Evolutionary conservation across 2,329 filamentous ascomycete genomes (phyloP), one percentile per base, ranked within the genome.

Genomic region (Epichloe festucae): DNA sequence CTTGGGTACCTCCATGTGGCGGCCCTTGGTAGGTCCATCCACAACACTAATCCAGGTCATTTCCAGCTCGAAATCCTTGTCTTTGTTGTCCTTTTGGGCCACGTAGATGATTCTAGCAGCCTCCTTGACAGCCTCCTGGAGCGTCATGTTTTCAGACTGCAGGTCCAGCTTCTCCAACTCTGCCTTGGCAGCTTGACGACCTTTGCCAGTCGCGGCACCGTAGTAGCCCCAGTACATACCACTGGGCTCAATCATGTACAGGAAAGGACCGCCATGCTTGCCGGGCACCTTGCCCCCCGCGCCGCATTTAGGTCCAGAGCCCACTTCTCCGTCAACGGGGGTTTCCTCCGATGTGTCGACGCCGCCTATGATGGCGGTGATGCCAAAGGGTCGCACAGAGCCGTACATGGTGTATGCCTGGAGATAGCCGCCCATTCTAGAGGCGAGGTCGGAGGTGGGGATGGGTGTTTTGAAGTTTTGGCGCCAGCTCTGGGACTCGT

Each of bases 211-310:
- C 48, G 93, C 93, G 40, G 93, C 93, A 61, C 93, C 93, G 69
- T 96, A 96, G 78, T 98, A 98, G 54, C 93, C 93, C 93, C 93
- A 98, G 77, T 95, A 97, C 59, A 91, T 73, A 52, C 93, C 93
- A 64, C 89, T 95, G 42, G 93, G 93, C 75, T 98, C 93, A 61
- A 98, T 91, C 93, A 98, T 98, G 78, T 96, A 98, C 55, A 98
- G 80, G 56, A 84, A 90, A 21, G 93, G 93, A 1, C 91, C 93
- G 60, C 93, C 93, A 66, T 89, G 82, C 63, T 82, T 83, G 63
- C 81, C 81, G 31, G 67, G 71, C 43, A 83, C 78, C 73, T 93
- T 95, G 64, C 91, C 91, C 57, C 91, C 91, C 23, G 88, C 82
- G 53, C 91, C 91, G 53, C 79, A 78, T 43, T 73, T 73, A 47